phyloP scores from a whole-genome alignment of 306 rosid species.

The Malus sieversii region DNA sequence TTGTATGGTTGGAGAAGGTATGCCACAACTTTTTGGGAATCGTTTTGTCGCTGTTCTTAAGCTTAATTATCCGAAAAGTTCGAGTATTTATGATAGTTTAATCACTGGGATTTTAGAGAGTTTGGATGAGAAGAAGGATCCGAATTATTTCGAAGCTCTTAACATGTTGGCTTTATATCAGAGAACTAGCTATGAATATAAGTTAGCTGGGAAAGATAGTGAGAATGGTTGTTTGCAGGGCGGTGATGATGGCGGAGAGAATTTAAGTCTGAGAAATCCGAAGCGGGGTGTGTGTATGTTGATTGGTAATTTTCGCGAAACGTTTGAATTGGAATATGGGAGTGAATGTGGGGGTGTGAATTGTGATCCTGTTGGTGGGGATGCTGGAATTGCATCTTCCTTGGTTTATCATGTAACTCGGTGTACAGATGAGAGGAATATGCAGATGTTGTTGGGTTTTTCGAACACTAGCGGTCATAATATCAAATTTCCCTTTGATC shows the following conservation, averaged over 20 bases:
- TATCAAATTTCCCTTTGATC: conserved; percentile 38
- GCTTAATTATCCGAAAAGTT: conserved; percentile 49
- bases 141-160: conserved; percentile 37
- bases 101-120: conserved; percentile 64
- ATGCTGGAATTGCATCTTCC: conserved; percentile 35
- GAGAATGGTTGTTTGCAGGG: conserved; percentile 32
- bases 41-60: conserved; percentile 43
- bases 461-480: conserved; percentile 18
- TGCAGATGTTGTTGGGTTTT: conserved; percentile 66
- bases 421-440: conserved; percentile 37
- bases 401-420: conserved; percentile 33
- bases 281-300: conserved; percentile 30
- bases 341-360: conserved; percentile 37
- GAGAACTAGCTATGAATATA: conserved; percentile 37
- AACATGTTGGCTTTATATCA: conserved; percentile 46
- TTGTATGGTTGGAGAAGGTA: conserved; percentile 58
- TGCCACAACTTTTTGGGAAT: conserved; percentile 15
- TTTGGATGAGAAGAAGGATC: conserved; percentile 28
- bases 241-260: conserved; percentile 20
- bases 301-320: conserved; percentile 21
- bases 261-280: conserved; percentile 19
- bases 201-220: conserved; percentile 25
- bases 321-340: conserved; percentile 51
- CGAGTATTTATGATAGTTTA: conserved; percentile 36
- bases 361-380: conserved; percentile 50